Evolutionary conservation across 208 protist species (phyloP).

Genomic region (Blastocrithidia nonstop): DNA sequence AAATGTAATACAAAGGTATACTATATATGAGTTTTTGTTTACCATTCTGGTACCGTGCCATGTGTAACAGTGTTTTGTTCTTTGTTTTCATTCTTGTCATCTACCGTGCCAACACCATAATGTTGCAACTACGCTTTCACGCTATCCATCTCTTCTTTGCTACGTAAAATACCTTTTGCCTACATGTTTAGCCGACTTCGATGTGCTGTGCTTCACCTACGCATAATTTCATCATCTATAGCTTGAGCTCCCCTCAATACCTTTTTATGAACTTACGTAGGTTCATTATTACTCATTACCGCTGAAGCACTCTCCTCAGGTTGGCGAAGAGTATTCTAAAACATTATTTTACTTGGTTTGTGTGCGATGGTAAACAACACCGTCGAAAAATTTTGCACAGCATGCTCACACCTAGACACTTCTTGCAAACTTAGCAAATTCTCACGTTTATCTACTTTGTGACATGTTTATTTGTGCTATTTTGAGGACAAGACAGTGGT

Average conservation of each 20-base stretch:
- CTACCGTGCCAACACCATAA: neutral
- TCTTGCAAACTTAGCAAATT: conserved; percentile 12
- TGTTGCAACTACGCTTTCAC: conserved; percentile 3
- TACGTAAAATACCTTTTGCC: conserved; percentile 18
- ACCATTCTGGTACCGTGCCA: neutral
- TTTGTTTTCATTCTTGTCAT: neutral
- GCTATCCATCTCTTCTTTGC: conserved; percentile 6
- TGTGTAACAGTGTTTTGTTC: neutral
- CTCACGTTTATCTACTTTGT: too few species aligned
- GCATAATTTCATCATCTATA: conserved; percentile 27
- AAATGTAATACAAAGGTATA: neutral
- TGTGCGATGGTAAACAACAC: conserved; percentile 51
- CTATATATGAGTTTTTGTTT: neutral
- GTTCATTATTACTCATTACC: conserved; percentile 8
- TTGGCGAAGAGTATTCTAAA: conserved; percentile 7
- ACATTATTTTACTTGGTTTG: conserved; percentile 63
- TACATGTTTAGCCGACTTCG: conserved; percentile 18
- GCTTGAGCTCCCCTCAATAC: conserved; percentile 18
- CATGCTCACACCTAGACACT: conserved; percentile 47
- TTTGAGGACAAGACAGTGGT: too few species aligned
- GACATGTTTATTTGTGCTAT: too few species aligned
- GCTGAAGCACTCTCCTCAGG: conserved; percentile 1
- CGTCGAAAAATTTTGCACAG: conserved; percentile 25
- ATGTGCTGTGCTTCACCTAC: conserved; percentile 27
- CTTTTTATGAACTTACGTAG: conserved; percentile 30